Percentiles rank a stretch among this genome's conserved stretches.
Evolutionary conservation across 2,329 filamentous ascomycete species (phyloP).

Genomic region (Phialophora expanda): DNA sequence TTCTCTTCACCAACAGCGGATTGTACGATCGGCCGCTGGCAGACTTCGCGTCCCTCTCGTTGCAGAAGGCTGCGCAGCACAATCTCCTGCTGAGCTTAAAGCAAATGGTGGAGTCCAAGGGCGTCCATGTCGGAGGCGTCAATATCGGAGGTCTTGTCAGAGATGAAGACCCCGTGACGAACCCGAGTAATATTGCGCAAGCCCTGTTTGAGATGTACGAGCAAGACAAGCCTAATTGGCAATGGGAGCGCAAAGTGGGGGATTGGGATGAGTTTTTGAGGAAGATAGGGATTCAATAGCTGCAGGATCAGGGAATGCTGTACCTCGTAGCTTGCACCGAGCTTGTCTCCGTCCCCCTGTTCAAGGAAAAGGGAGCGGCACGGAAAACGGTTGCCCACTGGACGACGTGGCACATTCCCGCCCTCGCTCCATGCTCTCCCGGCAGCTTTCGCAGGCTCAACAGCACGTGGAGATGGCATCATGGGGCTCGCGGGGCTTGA

Average conservation of each 20-base stretch:
- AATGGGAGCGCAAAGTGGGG: constrained; percentile 33
- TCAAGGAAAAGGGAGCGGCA: too few species aligned
- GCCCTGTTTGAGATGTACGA: constrained; percentile 37
- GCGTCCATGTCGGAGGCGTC: constrained; percentile 39
- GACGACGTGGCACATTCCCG: background rate
- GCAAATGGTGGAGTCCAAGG: constrained; percentile 28
- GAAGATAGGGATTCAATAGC: constrained; percentile 15
- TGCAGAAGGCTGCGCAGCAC: constrained; percentile 33
- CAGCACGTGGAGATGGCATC: constrained; percentile 8
- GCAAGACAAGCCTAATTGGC: constrained; percentile 33
- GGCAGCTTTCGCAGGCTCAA: background rate
- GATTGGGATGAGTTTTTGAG: constrained; percentile 26
- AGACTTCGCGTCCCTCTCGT: constrained; percentile 25
- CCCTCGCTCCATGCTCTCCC: background rate
- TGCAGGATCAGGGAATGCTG: too few species aligned
- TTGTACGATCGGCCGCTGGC: constrained; percentile 25
- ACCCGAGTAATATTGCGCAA: constrained; percentile 33
- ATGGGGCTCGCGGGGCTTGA: constrained; percentile 16
- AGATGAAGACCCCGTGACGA: constrained; percentile 31
- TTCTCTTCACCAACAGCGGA: constrained; percentile 28
- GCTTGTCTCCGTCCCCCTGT: too few species aligned
- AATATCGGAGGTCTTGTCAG: constrained; percentile 36
- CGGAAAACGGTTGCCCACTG: too few species aligned
- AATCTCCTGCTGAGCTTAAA: constrained; percentile 28
- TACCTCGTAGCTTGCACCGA: too few species aligned